Conservation (phyloP, 2,329 filamentous ascomycete species). For the Fusarium buharicum region DNA sequence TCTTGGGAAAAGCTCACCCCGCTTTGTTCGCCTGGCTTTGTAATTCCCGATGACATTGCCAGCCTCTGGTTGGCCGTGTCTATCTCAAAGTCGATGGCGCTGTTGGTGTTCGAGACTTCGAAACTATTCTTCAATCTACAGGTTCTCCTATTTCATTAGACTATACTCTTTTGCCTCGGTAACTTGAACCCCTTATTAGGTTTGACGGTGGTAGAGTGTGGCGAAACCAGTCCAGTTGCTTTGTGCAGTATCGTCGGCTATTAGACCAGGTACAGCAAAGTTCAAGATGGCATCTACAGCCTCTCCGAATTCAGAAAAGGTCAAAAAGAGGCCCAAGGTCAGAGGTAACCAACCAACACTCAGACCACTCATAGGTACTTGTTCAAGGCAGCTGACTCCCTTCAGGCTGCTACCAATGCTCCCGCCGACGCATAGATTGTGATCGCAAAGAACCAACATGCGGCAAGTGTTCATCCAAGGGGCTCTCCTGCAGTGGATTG, state of each 20-base stretch:
- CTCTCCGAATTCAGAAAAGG: slow-evolving; percentile 7
- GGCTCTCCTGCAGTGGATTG: slow-evolving; percentile 35
- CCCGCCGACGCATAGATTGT: slow-evolving; percentile 41
- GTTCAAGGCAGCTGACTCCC: background rate
- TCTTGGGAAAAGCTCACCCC: slow-evolving; percentile 12
- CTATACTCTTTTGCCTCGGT: no score
- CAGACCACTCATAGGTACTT: no score
- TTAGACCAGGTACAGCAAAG: no score
- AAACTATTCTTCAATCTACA: background rate
- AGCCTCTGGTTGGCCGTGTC: background rate
- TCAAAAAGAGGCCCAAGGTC: slow-evolving; percentile 32
- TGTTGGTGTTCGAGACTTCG: background rate
- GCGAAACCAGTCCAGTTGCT: no score
- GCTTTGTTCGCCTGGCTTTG: slow-evolving; percentile 16
- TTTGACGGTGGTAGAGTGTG: no score
- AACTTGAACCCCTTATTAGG: no score
- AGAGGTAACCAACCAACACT: slow-evolving; percentile 10
- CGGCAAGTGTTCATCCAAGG: slow-evolving; percentile 37
- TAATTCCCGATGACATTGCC: background rate
- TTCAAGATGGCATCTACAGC: slow-evolving; percentile 11
- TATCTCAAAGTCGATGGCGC: slow-evolving; percentile 5
- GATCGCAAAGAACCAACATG: slow-evolving; percentile 37
- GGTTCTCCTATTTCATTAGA: no score
- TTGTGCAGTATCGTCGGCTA: no score
- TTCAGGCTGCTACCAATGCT: slow-evolving; percentile 40